Conservation (phyloP, 1,139 yeast species). For the Debaryomyces singareniensis region DNA sequence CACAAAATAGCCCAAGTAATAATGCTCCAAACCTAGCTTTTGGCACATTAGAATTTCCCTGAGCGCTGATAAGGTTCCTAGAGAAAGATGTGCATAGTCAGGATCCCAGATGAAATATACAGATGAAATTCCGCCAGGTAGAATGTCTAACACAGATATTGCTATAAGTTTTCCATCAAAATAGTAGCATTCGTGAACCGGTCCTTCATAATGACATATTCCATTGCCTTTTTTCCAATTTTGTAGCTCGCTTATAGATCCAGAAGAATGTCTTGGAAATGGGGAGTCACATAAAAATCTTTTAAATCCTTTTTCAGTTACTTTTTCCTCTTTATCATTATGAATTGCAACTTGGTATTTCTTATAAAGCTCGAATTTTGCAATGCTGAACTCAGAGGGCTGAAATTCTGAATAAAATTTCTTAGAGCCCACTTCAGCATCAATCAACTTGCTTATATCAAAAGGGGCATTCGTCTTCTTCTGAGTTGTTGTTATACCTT, state of each 20-base stretch:
- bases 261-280: slow-evolving; percentile 26
- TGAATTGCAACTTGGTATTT: slow-evolving; percentile 70
- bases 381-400: slow-evolving; percentile 46
- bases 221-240: slow-evolving; percentile 9
- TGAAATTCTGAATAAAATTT: slow-evolving; percentile 48
- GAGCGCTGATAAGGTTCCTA: slow-evolving; percentile 76
- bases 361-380: slow-evolving; percentile 59
- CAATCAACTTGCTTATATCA: slow-evolving; percentile 13
- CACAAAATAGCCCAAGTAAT: slow-evolving; percentile 74
- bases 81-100: slow-evolving; percentile 58
- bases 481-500: slow-evolving; percentile 6
- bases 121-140: slow-evolving; percentile 74
- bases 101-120: slow-evolving; percentile 92
- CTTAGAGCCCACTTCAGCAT: slow-evolving; percentile 19
- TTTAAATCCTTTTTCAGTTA: slow-evolving; percentile 42
- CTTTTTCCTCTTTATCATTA: slow-evolving; percentile 47
- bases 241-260: slow-evolving; percentile 14
- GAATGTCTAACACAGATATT: slow-evolving; percentile 67
- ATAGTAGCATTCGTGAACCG: slow-evolving; percentile 76
- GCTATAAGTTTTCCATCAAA: slow-evolving; percentile 61
- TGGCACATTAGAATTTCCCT: slow-evolving; percentile 58
- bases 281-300: slow-evolving; percentile 72
- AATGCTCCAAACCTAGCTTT: slow-evolving; percentile 38
- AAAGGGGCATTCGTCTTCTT: slow-evolving; percentile 13
- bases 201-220: slow-evolving; percentile 19